Evolutionary conservation across 495 filamentous ascomycete genomes (phyloP).

Genomic region (Articulospora tetracladia): DNA sequence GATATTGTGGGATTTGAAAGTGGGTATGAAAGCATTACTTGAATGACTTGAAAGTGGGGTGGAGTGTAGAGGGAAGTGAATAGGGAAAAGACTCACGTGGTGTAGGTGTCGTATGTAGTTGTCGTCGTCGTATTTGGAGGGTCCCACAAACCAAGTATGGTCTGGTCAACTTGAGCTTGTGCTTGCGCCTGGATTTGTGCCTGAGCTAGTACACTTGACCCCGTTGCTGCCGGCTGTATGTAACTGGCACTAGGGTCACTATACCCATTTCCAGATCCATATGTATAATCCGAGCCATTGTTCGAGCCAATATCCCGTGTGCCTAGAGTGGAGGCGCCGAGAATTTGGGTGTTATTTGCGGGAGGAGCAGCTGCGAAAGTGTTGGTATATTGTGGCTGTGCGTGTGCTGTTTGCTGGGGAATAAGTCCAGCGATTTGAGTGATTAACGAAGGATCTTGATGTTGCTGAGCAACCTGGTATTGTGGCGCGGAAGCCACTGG

Average conservation of each 20-base stretch:
- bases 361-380: not conserved
- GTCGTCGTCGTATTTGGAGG: not conserved
- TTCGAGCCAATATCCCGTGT: not conserved
- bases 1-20: too few relatives aligned
- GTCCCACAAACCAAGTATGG: not conserved
- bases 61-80: too few relatives aligned
- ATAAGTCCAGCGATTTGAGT: not conserved
- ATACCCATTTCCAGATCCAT: not conserved
- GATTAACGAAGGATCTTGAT: not conserved
- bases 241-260: not conserved
- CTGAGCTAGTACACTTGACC: not conserved
- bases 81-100: not conserved
- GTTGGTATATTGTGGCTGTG: not conserved
- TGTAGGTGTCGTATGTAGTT: not conserved
- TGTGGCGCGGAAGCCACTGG: too few relatives aligned
- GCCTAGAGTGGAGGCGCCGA: too few relatives aligned
- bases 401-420: not conserved
- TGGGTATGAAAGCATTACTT: too few relatives aligned
- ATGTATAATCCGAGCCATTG: not conserved
- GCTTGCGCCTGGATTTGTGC: not conserved
- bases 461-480: too few relatives aligned
- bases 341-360: not conserved
- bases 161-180: not conserved
- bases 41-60: too few relatives aligned
- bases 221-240: not conserved